phyloP scores from a whole-genome alignment of 1,284 basidiomycete genomes.

The Crepidotus sp. region DNA sequence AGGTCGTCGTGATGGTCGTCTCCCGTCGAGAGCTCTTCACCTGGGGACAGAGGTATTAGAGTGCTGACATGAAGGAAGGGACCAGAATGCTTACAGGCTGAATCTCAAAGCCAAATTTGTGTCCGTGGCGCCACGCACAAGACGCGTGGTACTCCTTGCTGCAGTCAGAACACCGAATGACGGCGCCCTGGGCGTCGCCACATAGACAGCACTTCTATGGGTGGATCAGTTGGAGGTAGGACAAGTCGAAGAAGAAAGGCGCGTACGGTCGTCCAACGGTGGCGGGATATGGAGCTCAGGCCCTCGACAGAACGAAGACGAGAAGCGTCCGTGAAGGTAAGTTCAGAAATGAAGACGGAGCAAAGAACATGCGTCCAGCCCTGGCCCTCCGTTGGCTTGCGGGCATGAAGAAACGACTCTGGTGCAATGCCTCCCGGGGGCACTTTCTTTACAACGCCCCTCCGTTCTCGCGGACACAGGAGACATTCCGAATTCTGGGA shows the following conservation, averaged over 20 bases:
- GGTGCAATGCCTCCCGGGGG: conserved; percentile 32
- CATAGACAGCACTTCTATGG: conserved; percentile 57
- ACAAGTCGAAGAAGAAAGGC: not conserved
- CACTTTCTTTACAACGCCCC: conserved; percentile 39
- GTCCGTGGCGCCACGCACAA: conserved; percentile 81
- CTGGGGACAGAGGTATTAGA: conserved; percentile 29
- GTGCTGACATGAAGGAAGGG: not conserved
- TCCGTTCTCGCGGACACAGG: conserved; percentile 54
- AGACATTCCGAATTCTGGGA: conserved; percentile 63
- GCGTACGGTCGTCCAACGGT: conserved; percentile 58
- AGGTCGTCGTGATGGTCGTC: conserved; percentile 59
- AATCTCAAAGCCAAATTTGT: conserved; percentile 87
- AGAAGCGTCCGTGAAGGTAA: conserved; percentile 68
- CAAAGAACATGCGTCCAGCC: conserved; percentile 92
- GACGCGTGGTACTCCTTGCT: conserved; percentile 75
- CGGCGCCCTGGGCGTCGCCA: conserved; percentile 63
- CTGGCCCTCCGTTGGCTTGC: conserved; percentile 90
- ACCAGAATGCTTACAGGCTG: conserved; percentile 49
- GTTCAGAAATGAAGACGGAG: conserved; percentile 79
- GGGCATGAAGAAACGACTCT: conserved; percentile 71
- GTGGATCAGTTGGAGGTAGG: not conserved
- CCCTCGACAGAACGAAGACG: conserved; percentile 78
- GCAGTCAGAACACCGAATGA: conserved; percentile 80
- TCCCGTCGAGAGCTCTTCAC: conserved; percentile 68
- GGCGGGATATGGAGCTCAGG: conserved; percentile 62